Base-by-base conservation (phyloP, 2,329 filamentous ascomycete genomes). In the Westerdykella ornata region DNA sequence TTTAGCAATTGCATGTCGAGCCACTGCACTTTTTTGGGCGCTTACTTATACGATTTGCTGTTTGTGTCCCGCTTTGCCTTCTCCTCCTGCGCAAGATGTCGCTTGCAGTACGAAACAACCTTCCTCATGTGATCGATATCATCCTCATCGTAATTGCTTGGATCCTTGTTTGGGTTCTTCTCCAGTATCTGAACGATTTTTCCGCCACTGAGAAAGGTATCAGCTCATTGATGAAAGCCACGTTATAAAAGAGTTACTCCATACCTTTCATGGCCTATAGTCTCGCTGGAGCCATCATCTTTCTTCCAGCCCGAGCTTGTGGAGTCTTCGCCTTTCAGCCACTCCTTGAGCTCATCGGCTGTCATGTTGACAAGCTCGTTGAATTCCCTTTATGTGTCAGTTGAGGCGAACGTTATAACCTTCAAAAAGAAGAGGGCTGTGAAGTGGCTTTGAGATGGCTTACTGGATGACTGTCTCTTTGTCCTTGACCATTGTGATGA, bases 301-400 rank as follows among this genome's bases (percentile, higher is more conserved):
- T 81, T 81, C 8, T 62, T 63, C 79, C 77, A 82, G 2, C 81
- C 80, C 1, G 79, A 72, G 14, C 68, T 71, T 36, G 70, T 69
- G 8, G 78, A 82, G 22, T 78, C 71, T n/a, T 75, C 71, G 5
- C 72, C 70, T 46, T 76, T 71, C 17, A 84, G 72, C 81, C 80
- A 84, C 17, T 72, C 67, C 51, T 79, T 71, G 13, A 84, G 71
- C 47, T 83, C 79, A 1, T 69, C 60, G 1, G 78, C 68, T 9
- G 70, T 73, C 80, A 84, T 83, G 60, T 84, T 84, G 59, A 84
- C 78, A 35, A 82, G 63, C 30, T 77, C 71, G 46, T 83, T 82
- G 69, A 82, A 84, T 56, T 84, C 79, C 37, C 74, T 72, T 19
- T 38, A 30, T 37, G 22, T 38, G 34, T 14, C 33, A 39, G 5